Base-by-base conservation (phyloP, 495 filamentous ascomycete genomes). In the Beverwykella pulmonaria region DNA sequence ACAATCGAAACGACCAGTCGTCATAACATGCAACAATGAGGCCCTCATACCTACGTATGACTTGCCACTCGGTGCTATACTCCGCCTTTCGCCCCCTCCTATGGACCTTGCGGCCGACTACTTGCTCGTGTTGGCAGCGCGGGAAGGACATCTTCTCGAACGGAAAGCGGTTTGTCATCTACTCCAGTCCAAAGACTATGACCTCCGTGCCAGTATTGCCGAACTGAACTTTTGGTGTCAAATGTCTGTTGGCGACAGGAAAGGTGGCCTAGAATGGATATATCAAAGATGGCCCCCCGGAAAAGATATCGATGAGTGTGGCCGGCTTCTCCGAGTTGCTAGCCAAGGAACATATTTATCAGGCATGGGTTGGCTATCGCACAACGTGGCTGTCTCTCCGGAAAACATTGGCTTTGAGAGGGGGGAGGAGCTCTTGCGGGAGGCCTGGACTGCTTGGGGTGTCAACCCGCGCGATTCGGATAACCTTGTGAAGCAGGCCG, bases 171-270 rank as follows among this genome's bases (percentile, higher is more conserved):
- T 94, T 1, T 79, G 82, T 59, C 78, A 81, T 39, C 83, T 99
- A 2, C 97, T 92, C 70, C 76, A 82, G 48, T 83, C 85, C 0
- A 86, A 87, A 26, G 71, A 81, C 1, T 75, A 81, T 47, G 94
- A 98, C 73, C 79, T 99, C 20, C 86, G 95, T 22, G 90, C 86
- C 27, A 86, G 87, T 0, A 86, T 98, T n/a, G 88, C 84, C 63
- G 92, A 99, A 53, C 81, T 99, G 12, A 87, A 96, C 67, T 96
- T 94, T 75, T 97, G 92, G 92, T 98, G 95, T 71, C 94, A 97
- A 76, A 92, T 98, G 76, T 92, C 86, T 0, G 85, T 98, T 26
- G 95, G 95, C n/a, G 93, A 95, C 70, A 81, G 85, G 15, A 90
- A 90, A 73, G 88, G 90, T 1, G 93, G 93, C 1, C 81, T 96